Base-by-base conservation (phyloP, 2,329 filamentous ascomycete genomes). In the Acrocalymma vagum region DNA sequence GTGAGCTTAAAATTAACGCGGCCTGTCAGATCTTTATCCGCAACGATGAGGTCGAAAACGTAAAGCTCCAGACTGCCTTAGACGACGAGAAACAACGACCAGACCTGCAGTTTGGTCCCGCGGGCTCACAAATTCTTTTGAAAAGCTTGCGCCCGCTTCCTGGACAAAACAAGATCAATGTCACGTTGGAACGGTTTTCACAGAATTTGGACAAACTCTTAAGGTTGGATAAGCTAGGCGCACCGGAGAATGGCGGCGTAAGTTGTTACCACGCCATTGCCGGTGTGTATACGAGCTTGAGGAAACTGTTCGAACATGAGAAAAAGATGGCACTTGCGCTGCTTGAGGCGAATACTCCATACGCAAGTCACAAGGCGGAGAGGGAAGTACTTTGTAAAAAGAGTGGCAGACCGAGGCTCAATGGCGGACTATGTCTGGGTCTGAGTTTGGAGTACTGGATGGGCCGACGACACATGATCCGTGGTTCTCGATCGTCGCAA, bases 401-500 rank as follows among this genome's bases (percentile, higher is more conserved):
- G 49, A 86, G 87, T 62, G 89, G 89, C 2, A 78, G 78, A 20
- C 88, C 89, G 0, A 72, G 78, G 20, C 87, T 93, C 80, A 87
- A 94, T 67, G 78, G 79, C 10, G 77, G 83, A 34, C 78, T 79
- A 15, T 80, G 79, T 33, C 73, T 93, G 17, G 90, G 90, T 1
- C 71, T 93, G 40, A 83, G 81, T 32, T 58, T 94, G 25, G 86
- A 90, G 51, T 95, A 93, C 65, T 94, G 89, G 89, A 85, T 83
- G 65, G 79, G 86, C 54, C 73, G 77, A 39, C 77, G 81, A 30
- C 74, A 79, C 30, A 65, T 82, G 11, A 69, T 63, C 20, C 42
- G 51, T 4, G 52, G 42, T 21, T 41, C 43, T 6, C 41, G 52
- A 29, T 27, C 38, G 11, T 20, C 32, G 63, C 3, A 65, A 67